A percentile compares a stretch with the other conserved stretches of the same genome.
phyloP scores from a whole-genome alignment of 2,329 filamentous ascomycete genomes.

The Colletotrichum lupini region DNA sequence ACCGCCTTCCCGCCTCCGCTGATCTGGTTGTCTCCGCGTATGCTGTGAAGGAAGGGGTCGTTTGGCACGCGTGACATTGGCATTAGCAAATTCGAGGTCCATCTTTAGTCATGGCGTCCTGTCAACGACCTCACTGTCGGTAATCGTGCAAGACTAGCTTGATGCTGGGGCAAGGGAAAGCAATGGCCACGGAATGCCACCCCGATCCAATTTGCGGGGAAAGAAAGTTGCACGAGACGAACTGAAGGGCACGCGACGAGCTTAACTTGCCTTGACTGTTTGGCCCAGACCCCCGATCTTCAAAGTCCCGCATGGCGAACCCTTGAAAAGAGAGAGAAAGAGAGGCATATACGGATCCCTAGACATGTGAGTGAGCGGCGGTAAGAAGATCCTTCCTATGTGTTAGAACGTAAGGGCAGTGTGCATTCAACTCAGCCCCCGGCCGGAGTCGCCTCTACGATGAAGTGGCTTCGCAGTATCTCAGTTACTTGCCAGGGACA shows the following conservation, averaged over 20 bases:
- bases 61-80: constrained; percentile 22
- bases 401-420: neutral
- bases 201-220: constrained; percentile 30
- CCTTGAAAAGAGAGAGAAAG: neutral
- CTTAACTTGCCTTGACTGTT: constrained; percentile 5
- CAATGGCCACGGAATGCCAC: constrained; percentile 25
- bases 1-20: neutral
- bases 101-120: constrained; percentile 30
- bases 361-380: neutral
- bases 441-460: neutral
- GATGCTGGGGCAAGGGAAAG: constrained; percentile 8
- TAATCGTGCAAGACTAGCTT: constrained; percentile 19
- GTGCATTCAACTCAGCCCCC: neutral
- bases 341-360: neutral
- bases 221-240: constrained; percentile 18
- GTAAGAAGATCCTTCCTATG: neutral
- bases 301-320: constrained; percentile 11
- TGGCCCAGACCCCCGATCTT: neutral
- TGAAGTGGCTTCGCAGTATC: neutral
- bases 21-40: neutral
- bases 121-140: constrained; percentile 23
- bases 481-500: neutral
- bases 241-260: constrained; percentile 16
- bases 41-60: constrained; percentile 6
- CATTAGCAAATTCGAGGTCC: constrained; percentile 28